These are phyloP conservation scores for Fremontodendron californicum DNA, from an alignment of 345 rosid genomes.

Conservation along the genomic window DNA sequence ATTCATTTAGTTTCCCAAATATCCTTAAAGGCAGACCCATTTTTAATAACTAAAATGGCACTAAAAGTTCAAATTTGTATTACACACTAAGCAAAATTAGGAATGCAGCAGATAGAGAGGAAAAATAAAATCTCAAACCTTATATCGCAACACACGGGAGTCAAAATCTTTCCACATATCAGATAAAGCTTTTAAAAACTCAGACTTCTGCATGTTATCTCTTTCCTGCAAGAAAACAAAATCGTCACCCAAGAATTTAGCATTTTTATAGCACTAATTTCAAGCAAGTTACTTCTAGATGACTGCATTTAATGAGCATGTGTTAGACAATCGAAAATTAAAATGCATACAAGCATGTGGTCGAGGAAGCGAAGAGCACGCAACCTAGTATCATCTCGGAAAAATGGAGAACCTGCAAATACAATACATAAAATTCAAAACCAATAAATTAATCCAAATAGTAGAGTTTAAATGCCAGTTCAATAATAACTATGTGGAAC, in stretches of 20 bases:
- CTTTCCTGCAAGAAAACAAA: constrained; percentile 59
- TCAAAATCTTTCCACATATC: constrained; percentile 99
- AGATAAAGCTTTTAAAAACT: constrained; percentile 91
- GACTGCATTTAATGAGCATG: constrained; percentile 11
- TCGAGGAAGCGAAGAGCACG: constrained; percentile 99
- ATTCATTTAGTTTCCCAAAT: not conserved
- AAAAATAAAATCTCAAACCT: constrained; percentile 53
- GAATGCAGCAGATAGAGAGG: not conserved
- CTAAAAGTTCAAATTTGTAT: not conserved
- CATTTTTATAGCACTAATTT: not conserved
- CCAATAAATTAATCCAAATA: constrained; percentile 9
- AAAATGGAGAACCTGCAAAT: constrained; percentile 76
- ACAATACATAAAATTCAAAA: constrained; percentile 15
- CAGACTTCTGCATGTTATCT: constrained; percentile 97
- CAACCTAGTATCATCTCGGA: constrained; percentile 88
- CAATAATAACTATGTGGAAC: not conserved
- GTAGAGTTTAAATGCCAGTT: not conserved
- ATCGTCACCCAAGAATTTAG: constrained; percentile 7
- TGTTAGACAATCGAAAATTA: constrained; percentile 14
- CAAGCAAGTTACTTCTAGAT: constrained; percentile 13
- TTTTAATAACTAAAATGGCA: not conserved
- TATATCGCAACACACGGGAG: constrained; percentile 89
- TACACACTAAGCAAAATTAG: not conserved
- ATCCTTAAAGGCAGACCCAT: not conserved
- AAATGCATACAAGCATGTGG: constrained; percentile 84